These are phyloP conservation scores for Mycena galopus DNA, from an alignment of 768 basidiomycete species.

Conservation along the genomic window DNA sequence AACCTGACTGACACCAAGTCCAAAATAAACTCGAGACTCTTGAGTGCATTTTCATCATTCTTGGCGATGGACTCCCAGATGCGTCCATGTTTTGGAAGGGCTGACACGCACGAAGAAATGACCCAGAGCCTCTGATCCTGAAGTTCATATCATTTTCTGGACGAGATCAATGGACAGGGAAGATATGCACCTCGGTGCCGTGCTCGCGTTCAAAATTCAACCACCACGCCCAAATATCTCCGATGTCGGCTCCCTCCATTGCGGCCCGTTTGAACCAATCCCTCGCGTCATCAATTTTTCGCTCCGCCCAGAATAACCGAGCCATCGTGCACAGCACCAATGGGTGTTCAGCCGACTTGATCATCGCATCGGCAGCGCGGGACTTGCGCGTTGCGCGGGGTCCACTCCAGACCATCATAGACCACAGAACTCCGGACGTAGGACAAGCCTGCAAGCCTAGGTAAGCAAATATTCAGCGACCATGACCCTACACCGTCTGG, in stretches of 20 bases:
- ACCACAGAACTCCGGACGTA: not conserved
- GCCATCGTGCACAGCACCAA: not conserved
- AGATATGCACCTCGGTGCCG: not conserved
- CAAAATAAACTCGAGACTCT: not conserved
- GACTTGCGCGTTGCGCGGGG: not conserved
- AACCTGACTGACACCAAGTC: not conserved
- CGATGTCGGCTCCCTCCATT: not conserved
- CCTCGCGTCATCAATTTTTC: not conserved
- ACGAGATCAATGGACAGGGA: not conserved
- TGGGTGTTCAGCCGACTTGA: not conserved
- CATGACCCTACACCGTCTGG: no score
- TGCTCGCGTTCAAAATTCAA: slow-evolving; percentile 6
- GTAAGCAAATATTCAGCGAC: not conserved
- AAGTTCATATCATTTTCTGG: not conserved
- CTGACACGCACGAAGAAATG: not conserved
- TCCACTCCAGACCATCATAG: not conserved
- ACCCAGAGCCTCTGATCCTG: not conserved
- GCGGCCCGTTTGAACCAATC: not conserved
- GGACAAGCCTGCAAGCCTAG: not conserved
- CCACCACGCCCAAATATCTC: slow-evolving; percentile 12
- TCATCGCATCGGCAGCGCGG: not conserved
- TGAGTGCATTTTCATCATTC: not conserved
- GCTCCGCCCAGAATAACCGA: slow-evolving; percentile 5
- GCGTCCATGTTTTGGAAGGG: not conserved
- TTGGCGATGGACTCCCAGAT: not conserved